phyloP scores from a whole-genome alignment of 805 yeast genomes.

The Ogataea salicorniae region DNA sequence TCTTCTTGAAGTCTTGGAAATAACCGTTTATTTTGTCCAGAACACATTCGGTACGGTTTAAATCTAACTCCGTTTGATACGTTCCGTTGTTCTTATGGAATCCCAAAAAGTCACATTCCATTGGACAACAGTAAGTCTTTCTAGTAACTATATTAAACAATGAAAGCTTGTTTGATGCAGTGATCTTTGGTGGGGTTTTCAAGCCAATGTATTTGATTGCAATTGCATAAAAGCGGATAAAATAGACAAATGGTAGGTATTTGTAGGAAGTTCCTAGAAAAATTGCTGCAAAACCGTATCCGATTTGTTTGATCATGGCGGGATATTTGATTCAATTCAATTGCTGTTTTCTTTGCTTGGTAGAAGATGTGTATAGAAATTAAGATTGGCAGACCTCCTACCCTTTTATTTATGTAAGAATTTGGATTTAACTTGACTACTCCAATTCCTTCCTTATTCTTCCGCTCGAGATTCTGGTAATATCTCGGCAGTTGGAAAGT shows the following conservation, averaged over 20 bases:
- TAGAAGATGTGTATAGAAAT: no score
- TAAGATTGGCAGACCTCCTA: no score
- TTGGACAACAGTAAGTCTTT: conserved; percentile 46
- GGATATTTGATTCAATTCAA: no score
- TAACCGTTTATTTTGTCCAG: conserved; percentile 40
- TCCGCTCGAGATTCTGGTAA: no score
- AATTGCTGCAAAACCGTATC: not conserved
- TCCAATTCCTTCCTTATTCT: no score
- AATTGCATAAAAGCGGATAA: conserved; percentile 52
- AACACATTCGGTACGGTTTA: conserved; percentile 65
- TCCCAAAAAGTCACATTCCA: conserved; percentile 77
- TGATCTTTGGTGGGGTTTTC: conserved; percentile 24
- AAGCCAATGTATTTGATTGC: conserved; percentile 38
- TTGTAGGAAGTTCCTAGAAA: conserved; percentile 44
- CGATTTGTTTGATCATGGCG: no score
- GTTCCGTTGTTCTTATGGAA: conserved; percentile 86
- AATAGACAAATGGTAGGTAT: conserved; percentile 63
- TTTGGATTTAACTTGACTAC: no score
- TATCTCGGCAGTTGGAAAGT: no score
- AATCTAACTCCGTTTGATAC: conserved; percentile 75
- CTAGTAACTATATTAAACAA: conserved; percentile 7
- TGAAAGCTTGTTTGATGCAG: not conserved
- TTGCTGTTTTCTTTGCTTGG: no score
- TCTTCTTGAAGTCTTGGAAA: conserved; percentile 20
- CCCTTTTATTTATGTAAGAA: no score